phyloP scores from a whole-genome alignment of 225 moss, liverwort and hornwort genomes.

The Marchantia paleacea region DNA sequence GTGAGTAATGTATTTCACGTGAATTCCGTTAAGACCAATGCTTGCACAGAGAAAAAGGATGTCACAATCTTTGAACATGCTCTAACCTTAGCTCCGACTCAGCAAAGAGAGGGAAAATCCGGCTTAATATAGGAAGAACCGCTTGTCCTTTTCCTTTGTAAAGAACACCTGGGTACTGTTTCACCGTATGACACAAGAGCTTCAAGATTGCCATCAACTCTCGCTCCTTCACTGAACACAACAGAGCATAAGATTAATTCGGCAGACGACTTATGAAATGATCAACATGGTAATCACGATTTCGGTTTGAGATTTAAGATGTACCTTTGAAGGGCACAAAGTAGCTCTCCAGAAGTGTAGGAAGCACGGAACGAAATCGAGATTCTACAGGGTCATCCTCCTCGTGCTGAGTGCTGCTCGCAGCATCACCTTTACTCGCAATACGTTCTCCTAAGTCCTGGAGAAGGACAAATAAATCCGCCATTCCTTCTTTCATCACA shows the following conservation, averaged over 20 bases:
- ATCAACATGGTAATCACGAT: neutral
- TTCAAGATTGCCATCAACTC: constrained; percentile 91
- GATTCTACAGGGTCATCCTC: constrained; percentile 81
- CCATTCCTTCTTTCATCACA: constrained; percentile 56
- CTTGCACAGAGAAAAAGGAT: neutral
- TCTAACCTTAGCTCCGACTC: constrained; percentile 69
- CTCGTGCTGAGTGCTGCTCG: constrained; percentile 57
- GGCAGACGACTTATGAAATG: neutral
- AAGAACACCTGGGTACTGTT: constrained; percentile 84
- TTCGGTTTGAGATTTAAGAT: neutral
- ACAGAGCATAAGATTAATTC: neutral
- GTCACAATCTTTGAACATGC: neutral
- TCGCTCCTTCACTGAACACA: constrained; percentile 77
- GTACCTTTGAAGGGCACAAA: constrained; percentile 69
- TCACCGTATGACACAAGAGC: constrained; percentile 84
- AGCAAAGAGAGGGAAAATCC: constrained; percentile 82
- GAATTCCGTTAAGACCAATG: neutral
- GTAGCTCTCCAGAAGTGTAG: constrained; percentile 78
- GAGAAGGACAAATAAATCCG: constrained; percentile 71
- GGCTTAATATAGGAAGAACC: constrained; percentile 84
- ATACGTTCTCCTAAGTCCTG: constrained; percentile 94
- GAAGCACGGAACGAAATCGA: constrained; percentile 85
- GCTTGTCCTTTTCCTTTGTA: constrained; percentile 73
- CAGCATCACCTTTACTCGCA: constrained; percentile 65
- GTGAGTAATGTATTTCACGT: neutral